Conservation (phyloP, 306 rosid genomes). For the Cucurbita ficifolia region DNA sequence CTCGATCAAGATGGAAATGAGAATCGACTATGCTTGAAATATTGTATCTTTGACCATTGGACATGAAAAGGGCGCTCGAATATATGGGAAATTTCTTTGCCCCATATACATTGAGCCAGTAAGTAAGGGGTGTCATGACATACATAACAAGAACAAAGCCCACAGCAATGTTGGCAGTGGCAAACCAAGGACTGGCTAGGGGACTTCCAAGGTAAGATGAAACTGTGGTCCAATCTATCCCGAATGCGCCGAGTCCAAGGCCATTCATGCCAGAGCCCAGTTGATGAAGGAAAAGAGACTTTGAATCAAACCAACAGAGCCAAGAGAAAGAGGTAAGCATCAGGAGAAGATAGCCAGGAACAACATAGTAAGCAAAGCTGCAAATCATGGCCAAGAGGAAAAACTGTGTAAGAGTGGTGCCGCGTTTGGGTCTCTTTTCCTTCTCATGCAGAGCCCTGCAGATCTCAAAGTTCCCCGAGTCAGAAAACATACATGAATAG, state of each 20-base stretch:
- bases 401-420: slow-evolving; percentile 39
- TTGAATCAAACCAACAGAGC: slow-evolving; percentile 57
- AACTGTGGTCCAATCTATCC: slow-evolving; percentile 58
- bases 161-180: slow-evolving; percentile 44
- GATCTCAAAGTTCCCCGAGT: background rate
- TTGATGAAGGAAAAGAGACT: slow-evolving; percentile 49
- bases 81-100: slow-evolving; percentile 60
- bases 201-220: slow-evolving; percentile 64
- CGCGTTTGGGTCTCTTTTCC: slow-evolving; percentile 34
- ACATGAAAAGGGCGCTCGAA: slow-evolving; percentile 42
- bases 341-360: slow-evolving; percentile 47
- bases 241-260: slow-evolving; percentile 59
- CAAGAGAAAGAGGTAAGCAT: slow-evolving; percentile 55
- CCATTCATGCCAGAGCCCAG: slow-evolving; percentile 67
- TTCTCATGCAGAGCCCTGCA: slow-evolving; percentile 76
- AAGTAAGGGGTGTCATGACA: slow-evolving; percentile 55
- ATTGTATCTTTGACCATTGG: slow-evolving; percentile 38
- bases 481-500: background rate
- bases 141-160: slow-evolving; percentile 49
- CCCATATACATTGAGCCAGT: slow-evolving; percentile 28
- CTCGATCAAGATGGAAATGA: slow-evolving; percentile 50
- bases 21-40: slow-evolving; percentile 40
- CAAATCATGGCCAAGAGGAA: slow-evolving; percentile 37
- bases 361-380: slow-evolving; percentile 42
- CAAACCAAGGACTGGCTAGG: slow-evolving; percentile 74